A percentile compares a stretch with the other conserved stretches of the same genome.
phyloP scores from a whole-genome alignment of 345 rosid species.

The Ailanthus altissimus region DNA sequence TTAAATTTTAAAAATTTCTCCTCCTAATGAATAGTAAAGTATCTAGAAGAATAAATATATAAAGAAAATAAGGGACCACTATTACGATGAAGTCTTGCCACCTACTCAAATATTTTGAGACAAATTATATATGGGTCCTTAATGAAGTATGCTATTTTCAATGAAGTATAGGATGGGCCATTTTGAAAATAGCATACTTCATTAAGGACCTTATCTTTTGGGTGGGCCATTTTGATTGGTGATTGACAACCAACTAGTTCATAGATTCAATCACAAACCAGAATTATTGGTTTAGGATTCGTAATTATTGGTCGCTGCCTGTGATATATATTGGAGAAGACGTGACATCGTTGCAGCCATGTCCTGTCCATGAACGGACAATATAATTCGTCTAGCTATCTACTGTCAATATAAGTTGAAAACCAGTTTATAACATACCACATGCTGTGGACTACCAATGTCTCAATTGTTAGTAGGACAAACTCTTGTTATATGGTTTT shows the following conservation, averaged over 20 bases:
- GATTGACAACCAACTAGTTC: neutral
- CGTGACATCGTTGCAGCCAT: neutral
- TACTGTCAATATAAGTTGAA: neutral
- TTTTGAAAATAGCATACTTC: neutral
- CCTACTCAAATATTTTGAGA: too few relatives aligned
- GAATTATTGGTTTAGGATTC: slow-evolving; percentile 8
- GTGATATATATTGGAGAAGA: neutral
- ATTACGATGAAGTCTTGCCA: neutral
- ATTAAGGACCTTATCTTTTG: slow-evolving; percentile 1
- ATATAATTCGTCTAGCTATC: neutral
- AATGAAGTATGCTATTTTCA: too few relatives aligned
- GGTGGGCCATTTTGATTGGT: slow-evolving; percentile 14
- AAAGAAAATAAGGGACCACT: neutral
- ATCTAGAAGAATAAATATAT: neutral
- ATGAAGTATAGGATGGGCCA: too few relatives aligned
- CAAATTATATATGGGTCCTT: too few relatives aligned
- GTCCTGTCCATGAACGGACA: neutral
- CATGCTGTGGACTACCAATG: neutral
- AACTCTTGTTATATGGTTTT: neutral
- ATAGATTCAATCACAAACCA: neutral
- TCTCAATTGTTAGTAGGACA: neutral
- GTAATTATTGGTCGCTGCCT: neutral
- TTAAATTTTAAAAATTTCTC: neutral
- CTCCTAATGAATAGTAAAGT: neutral
- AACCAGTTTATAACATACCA: neutral